Evolutionary conservation across 78 protist species (phyloP), one percentile per base, ranked within the genome.

Genomic region (Cavenderia fasciculata): DNA sequence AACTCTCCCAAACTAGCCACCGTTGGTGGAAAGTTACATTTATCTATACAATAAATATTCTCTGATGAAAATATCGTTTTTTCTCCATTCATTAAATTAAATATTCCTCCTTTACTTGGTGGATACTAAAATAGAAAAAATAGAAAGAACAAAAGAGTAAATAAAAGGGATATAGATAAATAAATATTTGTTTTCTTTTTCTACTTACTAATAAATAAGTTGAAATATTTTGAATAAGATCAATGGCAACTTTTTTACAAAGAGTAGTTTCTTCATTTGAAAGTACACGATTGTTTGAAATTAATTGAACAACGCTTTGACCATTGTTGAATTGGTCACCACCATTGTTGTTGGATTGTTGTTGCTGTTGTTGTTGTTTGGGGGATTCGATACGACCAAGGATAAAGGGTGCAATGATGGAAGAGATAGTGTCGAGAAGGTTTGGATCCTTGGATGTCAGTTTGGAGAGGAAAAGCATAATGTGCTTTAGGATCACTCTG

Each of bases 1-100:
- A 82, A 33, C 49, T 82, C 90, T 25, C 90, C 90, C 18, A 82
- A 27, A 41, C 40, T 16, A 14, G 90, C 90, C n/a, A 66, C 57
- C 11, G 8, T 52, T 29, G 90, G 90, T 68, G 90, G 90, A 31
- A 57, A 82, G 33, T 68, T 82, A 68, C 78, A 68, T 57, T 82
- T 82, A 38, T 82, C 90, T 33, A 82, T 70, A 34, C 90, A 82
- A 57, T 44, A 69, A 18, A 82, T 57, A 57, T 82, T 82, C 34
- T 57, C 62, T 40, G 90, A 33, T 27, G 90, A 65, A 31, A 82
- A 82, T 19, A 82, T 16, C 1, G 57, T 31, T 12, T 29, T 49
- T 36, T 82, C 90, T 21, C 78, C 90, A 0, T 65, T 71, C n/a
- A 82, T 44, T 56, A 57, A n/a, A n/a, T n/a, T n/a, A n/a, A n/a